Percentiles rank a stretch among this genome's conserved stretches.
Conservation (phyloP, 2,329 filamentous ascomycete species). For the Fusarium torulosum region DNA sequence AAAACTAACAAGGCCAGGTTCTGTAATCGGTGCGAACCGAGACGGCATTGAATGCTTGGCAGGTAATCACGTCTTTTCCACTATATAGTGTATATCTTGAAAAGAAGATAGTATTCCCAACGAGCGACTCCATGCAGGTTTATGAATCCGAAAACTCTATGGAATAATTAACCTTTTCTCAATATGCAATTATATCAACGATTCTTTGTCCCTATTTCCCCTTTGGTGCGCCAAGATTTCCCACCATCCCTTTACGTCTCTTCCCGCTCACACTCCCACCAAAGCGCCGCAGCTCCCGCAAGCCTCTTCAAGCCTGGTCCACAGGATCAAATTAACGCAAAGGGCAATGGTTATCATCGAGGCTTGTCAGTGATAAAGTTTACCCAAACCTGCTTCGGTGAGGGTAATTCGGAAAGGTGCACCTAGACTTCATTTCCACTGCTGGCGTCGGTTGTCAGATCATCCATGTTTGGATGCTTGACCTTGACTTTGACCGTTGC, state of each 20-base stretch:
- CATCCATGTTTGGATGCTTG: slow-evolving; percentile 12
- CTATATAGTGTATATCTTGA: background rate
- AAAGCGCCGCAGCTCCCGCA: slow-evolving; percentile 9
- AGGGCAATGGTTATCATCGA: slow-evolving; percentile 9
- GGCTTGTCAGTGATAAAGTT: slow-evolving; percentile 14
- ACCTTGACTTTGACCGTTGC: slow-evolving; percentile 4
- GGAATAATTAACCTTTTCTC: slow-evolving; percentile 10
- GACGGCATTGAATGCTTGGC: slow-evolving; percentile 31
- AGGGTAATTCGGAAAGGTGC: slow-evolving; percentile 19
- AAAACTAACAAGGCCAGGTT: slow-evolving; percentile 13
- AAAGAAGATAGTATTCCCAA: background rate
- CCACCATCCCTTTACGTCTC: slow-evolving; percentile 4
- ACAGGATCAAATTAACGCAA: slow-evolving; percentile 1
- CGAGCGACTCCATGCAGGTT: background rate
- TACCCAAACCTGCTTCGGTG: slow-evolving; percentile 14
- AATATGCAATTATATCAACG: background rate
- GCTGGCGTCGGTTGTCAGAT: slow-evolving; percentile 29
- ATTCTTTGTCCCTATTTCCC: slow-evolving; percentile 6
- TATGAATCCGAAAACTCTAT: background rate
- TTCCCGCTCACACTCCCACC: slow-evolving; percentile 18
- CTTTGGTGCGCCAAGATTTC: slow-evolving; percentile 10
- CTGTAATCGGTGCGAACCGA: slow-evolving; percentile 26
- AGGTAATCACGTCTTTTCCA: background rate
- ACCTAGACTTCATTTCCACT: slow-evolving; percentile 46
- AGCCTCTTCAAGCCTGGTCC: slow-evolving; percentile 18